phyloP scores from a whole-genome alignment of 2,329 filamentous ascomycete genomes.

The Penicillium sp. region DNA sequence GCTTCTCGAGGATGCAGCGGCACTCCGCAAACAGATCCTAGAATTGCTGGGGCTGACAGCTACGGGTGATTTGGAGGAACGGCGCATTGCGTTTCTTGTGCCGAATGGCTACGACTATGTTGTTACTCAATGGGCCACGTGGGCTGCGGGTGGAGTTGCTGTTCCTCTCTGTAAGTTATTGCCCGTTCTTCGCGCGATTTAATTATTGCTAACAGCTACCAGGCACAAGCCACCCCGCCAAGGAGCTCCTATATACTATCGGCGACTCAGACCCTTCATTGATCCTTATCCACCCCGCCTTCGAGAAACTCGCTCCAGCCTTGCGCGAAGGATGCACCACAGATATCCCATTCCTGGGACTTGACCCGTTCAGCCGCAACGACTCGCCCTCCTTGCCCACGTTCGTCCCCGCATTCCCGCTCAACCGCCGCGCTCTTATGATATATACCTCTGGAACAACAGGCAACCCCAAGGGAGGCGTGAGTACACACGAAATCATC shows the following conservation, averaged over 20 bases:
- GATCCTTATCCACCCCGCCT: conserved; percentile 42
- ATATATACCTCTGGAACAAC: conserved; percentile 48
- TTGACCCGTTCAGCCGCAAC: conserved; percentile 27
- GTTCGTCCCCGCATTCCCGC: conserved; percentile 30
- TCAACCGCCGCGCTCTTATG: conserved; percentile 40
- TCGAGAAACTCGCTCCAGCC: conserved; percentile 34
- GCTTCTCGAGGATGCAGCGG: conserved; percentile 40
- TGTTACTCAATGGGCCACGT: conserved; percentile 45
- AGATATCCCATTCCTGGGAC: conserved; percentile 32
- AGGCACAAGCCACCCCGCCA: conserved; percentile 45
- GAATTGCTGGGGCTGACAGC: conserved; percentile 28
- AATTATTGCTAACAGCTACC: neutral
- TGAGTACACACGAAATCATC: conserved; percentile 45
- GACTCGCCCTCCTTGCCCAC: conserved; percentile 30
- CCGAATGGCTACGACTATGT: conserved; percentile 47
- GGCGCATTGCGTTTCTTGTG: conserved; percentile 40
- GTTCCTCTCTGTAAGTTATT: conserved; percentile 44
- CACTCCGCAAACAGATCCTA: conserved; percentile 38
- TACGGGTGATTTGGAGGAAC: conserved; percentile 36
- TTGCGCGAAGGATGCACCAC: conserved; percentile 32
- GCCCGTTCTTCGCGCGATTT: neutral
- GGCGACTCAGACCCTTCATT: conserved; percentile 45
- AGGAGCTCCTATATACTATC: conserved; percentile 45
- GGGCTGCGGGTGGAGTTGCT: conserved; percentile 46
- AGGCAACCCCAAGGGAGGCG: conserved; percentile 45